Percentiles rank a stretch among this genome's conserved stretches.
Evolutionary conservation across 2,329 filamentous ascomycete species (phyloP).

Genomic region (Immersiporthe knoxdaviesiana): DNA sequence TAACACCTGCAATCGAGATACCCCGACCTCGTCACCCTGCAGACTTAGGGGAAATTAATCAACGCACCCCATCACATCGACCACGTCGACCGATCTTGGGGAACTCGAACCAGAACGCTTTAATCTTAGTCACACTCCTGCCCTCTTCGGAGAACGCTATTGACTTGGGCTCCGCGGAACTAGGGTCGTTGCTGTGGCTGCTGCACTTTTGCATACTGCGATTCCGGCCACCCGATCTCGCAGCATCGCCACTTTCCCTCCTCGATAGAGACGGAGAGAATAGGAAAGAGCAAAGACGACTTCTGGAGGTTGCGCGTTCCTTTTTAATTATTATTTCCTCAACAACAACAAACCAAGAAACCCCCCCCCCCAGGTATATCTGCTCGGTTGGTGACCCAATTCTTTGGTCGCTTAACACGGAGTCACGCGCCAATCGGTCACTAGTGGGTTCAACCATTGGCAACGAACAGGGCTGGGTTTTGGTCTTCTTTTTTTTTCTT

Average conservation of each 20-base stretch:
- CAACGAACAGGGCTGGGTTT: constrained; percentile 9
- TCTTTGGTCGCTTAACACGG: not conserved
- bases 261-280: not conserved
- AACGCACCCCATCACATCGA: not conserved
- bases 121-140: constrained; percentile 7
- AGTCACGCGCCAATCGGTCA: constrained; percentile 28
- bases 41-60: constrained; percentile 5
- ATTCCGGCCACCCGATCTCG: constrained; percentile 6
- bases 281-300: not conserved
- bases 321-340: not conserved
- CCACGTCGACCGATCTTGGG: not conserved
- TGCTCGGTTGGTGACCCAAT: not conserved
- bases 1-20: constrained; percentile 23
- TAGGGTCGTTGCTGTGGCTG: not conserved
- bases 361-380: not conserved
- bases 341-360: not conserved
- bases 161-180: not conserved
- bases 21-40: constrained; percentile 16
- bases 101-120: not conserved
- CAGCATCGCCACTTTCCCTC: not conserved
- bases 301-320: not conserved
- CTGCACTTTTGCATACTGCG: too few species aligned
- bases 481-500: not conserved
- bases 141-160: constrained; percentile 9
- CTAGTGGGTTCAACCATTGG: constrained; percentile 25